phyloP scores from a whole-genome alignment of 164 flowering plant genomes.

The Houttuynia cordata region DNA sequence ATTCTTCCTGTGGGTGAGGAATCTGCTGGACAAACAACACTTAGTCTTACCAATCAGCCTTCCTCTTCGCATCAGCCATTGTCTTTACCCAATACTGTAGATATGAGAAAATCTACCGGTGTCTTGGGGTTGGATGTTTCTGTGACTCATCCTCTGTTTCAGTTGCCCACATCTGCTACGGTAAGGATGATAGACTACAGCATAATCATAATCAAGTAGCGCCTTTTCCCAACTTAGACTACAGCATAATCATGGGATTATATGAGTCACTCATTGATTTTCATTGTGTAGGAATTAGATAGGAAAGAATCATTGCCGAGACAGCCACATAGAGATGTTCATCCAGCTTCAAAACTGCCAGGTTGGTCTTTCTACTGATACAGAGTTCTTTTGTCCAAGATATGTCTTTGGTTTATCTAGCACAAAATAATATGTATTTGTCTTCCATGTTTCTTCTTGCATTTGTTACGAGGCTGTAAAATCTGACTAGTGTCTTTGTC shows the following conservation, averaged over 20 bases:
- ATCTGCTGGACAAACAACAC: not conserved
- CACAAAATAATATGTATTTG: no score
- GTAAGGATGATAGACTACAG: not conserved
- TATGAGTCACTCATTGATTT: not conserved
- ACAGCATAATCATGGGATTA: no score
- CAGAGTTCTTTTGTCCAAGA: not conserved
- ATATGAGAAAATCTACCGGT: not conserved
- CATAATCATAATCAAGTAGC: no score
- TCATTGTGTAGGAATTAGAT: not conserved
- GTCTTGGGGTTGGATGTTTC: not conserved
- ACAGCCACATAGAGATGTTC: not conserved
- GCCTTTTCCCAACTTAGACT: no score
- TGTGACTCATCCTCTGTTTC: not conserved
- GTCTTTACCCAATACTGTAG: not conserved
- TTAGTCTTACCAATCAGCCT: not conserved
- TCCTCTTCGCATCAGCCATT: not conserved
- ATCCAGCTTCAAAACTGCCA: not conserved
- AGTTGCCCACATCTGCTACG: not conserved
- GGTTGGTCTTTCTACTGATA: not conserved
- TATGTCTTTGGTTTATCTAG: no score
- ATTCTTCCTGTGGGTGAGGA: not conserved
- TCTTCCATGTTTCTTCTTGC: not conserved
- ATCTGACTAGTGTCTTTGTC: not conserved
- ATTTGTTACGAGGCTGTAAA: not conserved
- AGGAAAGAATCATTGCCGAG: not conserved